Percentiles rank a stretch among this genome's conserved stretches.
phyloP scores from a whole-genome alignment of 495 filamentous ascomycete species.

The Xylaria acuta region DNA sequence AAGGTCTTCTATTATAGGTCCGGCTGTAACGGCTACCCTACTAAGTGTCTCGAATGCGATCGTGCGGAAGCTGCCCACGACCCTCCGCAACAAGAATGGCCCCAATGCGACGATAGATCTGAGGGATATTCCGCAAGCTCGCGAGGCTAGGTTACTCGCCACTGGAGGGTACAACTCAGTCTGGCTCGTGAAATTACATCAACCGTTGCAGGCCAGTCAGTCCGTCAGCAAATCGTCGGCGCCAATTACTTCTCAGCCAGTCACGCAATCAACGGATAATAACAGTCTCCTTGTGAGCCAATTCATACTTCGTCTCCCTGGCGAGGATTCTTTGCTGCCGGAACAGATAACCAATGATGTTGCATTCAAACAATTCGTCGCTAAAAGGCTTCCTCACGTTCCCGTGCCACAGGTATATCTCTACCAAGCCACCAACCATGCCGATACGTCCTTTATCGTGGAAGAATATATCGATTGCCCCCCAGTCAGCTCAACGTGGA shows the following conservation, averaged over 20 bases:
- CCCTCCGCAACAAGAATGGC: background rate
- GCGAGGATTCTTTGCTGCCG: background rate
- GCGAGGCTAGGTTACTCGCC: background rate
- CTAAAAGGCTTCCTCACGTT: slow-evolving; percentile 1
- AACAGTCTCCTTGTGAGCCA: background rate
- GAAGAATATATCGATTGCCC: slow-evolving; percentile 10
- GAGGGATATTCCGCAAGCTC: background rate
- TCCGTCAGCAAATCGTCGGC: background rate
- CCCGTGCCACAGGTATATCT: slow-evolving; percentile 5
- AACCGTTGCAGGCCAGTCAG: background rate
- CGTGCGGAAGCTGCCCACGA: background rate
- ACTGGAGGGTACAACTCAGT: background rate
- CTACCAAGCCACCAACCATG: background rate
- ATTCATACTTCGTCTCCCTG: slow-evolving; percentile 12
- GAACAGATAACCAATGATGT: slow-evolving; percentile 11
- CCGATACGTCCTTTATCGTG: slow-evolving; percentile 2
- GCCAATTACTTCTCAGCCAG: too few relatives aligned
- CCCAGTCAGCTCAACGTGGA: background rate
- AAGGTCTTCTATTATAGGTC: background rate
- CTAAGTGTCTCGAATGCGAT: slow-evolving; percentile 1
- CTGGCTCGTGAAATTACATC: slow-evolving; percentile 10
- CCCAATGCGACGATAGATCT: background rate
- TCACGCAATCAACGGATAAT: too few relatives aligned
- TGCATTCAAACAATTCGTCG: slow-evolving; percentile 7
- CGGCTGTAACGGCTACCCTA: background rate